Base-by-base conservation (phyloP, 768 basidiomycete genomes). In the Trametes villosa region DNA sequence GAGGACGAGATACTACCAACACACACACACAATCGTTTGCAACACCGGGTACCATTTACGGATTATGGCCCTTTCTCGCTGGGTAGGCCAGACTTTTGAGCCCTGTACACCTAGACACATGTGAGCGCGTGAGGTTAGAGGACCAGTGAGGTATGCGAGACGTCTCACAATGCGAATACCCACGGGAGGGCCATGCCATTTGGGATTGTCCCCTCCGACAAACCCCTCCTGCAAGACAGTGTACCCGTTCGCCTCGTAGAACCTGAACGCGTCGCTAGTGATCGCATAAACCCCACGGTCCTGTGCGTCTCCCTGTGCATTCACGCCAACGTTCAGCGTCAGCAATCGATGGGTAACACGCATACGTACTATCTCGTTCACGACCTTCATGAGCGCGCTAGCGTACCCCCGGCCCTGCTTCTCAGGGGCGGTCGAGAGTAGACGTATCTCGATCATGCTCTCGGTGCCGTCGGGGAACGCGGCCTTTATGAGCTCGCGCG, bases 381-480 rank as follows among this genome's bases (percentile, higher is more conserved):
- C 57, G 17, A 63, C 12, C 1, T 40, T 18, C 30, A 63, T 48
- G 24, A 63, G 62, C 6, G 62, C 27, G 9, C 46, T 59, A 1
- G 31, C 63, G 24, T 60, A 65, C 2, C 63, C 63, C 29, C 45
- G 59, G 1, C 63, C 63, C 42, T 61, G 63, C 34, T 48, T 48
- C 34, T 15, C 49, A 1, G 59, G 55, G 2, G 36, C 41, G 7
- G 63, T 65, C 1, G 51, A 55, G 3, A 60, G 41, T 26, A 20
- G 30, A 4, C 12, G 27, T 4, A 60, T 7, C 22, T 60, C 47
- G 4, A 65, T 29, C 54, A 65, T 46, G 9, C 45, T 18, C 18
- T 30, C 22, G 17, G 20, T 22, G 9, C 13, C 20, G 31, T 55
- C 53, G 13, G 42, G 42, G 20, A 55, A 50, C 9, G 48, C 48